Conservation (phyloP, 345 rosid species). For the Hibiscus mutabilis region DNA sequence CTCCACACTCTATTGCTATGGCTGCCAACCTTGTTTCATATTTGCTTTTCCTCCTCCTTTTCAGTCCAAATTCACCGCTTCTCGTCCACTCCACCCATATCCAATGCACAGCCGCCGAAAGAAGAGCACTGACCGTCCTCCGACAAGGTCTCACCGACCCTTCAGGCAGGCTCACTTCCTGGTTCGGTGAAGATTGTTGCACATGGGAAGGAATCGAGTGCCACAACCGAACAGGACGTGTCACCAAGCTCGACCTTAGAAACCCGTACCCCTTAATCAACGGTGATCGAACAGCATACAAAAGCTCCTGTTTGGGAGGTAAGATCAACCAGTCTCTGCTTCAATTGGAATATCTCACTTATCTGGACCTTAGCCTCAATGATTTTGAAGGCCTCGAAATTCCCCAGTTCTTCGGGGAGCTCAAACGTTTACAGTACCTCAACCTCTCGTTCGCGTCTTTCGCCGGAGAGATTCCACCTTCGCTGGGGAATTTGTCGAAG, state of each 20-base stretch:
- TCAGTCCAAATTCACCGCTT: not conserved
- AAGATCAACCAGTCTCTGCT: slow-evolving; percentile 22
- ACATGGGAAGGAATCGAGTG: slow-evolving; percentile 26
- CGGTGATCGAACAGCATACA: slow-evolving; percentile 5
- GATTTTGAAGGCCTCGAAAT: slow-evolving; percentile 23
- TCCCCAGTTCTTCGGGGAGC: slow-evolving; percentile 23
- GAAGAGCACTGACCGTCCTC: slow-evolving; percentile 24
- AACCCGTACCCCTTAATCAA: slow-evolving; percentile 9
- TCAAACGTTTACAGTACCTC: slow-evolving; percentile 21
- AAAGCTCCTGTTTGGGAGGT: slow-evolving; percentile 24
- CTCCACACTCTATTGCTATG: not conserved
- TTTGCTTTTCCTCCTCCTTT: not conserved
- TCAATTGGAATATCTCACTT: slow-evolving; percentile 8
- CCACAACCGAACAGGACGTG: slow-evolving; percentile 11
- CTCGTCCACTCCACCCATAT: not conserved
- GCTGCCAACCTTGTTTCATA: not conserved
- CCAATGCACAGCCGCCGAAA: slow-evolving; percentile 17
- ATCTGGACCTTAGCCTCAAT: slow-evolving; percentile 31
- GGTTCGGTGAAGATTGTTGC: slow-evolving; percentile 24
- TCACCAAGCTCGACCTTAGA: slow-evolving; percentile 21
- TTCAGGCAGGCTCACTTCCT: slow-evolving; percentile 24
- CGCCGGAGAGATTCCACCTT: slow-evolving; percentile 23
- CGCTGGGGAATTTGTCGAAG: slow-evolving; percentile 16
- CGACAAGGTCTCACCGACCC: slow-evolving; percentile 23
- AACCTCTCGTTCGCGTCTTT: slow-evolving; percentile 28